Base-by-base conservation (phyloP, 129 eudicot species). In the Arctium lappa region DNA sequence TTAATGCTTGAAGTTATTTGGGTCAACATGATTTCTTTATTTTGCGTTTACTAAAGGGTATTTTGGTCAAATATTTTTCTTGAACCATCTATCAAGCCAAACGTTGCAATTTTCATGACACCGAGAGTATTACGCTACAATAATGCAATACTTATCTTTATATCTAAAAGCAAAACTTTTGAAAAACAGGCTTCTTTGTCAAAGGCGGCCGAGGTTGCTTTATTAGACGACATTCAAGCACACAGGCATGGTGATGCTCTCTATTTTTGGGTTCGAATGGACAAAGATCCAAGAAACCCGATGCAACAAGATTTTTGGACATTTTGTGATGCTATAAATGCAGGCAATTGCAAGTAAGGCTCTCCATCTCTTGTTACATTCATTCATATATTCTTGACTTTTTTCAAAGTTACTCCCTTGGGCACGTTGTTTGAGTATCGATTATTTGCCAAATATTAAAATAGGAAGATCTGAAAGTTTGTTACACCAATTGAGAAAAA, bases 281-380 rank as follows among this genome's bases (percentile, higher is more conserved):
- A 93, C 83, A 81, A 30, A 77, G 97, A 93, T 88, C 94, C 91
- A 56, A 90, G 98, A 78, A 91, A 91, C 79, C 92, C 90, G 16
- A 73, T 76, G 84, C 91, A 91, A 80, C 90, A 87, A 83, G 97
- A 96, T 86, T 93, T 96, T 84, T 96, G 99, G 99, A 88, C 99
- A 77, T 96, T 96, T 81, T 96, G 99, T 87, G 99, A 96, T 88
- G 84, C 99, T 48, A 83, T 96, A 66, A 96, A 96, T 72, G 99
- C 99, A 30, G 99, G 99, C 70, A 96, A 93, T 89, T 96, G 99
- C 92, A 91, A 81, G 99, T 93, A 91, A 95, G 97, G 44, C 71
- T 72, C 68, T 40, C 73, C 81, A 34, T 44, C 18, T 79, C 39
- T 86, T 13, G 63, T 33, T 37, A 37, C 71, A 6, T 81, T 86